A percentile compares a stretch with the other conserved stretches of the same genome.
Evolutionary conservation across 306 rosid genomes (phyloP).

Genomic region (Fragaria iinumae): DNA sequence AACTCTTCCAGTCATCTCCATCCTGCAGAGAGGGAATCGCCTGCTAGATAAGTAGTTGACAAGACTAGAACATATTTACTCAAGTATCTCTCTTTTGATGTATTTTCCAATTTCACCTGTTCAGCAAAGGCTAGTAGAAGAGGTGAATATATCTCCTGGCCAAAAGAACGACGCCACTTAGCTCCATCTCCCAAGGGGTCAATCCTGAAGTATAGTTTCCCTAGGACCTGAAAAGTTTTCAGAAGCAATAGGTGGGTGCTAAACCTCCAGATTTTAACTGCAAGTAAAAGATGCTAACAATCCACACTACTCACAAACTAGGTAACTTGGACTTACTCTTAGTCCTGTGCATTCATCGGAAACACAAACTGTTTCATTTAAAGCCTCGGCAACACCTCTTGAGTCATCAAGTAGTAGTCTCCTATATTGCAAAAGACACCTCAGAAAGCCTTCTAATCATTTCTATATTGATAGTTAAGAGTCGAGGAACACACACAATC

Average conservation of each 20-base stretch:
- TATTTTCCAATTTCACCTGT: slow-evolving; percentile 38
- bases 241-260: slow-evolving; percentile 17
- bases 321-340: slow-evolving; percentile 49
- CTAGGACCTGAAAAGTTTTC: slow-evolving; percentile 56
- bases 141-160: slow-evolving; percentile 91
- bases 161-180: slow-evolving; percentile 92
- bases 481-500: not conserved
- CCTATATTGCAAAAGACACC: slow-evolving; percentile 41
- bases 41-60: not conserved
- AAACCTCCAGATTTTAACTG: not conserved
- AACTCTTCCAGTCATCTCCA: slow-evolving; percentile 41
- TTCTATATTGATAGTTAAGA: not conserved
- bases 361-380: slow-evolving; percentile 82
- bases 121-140: slow-evolving; percentile 82
- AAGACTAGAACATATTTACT: slow-evolving; percentile 6
- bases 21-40: slow-evolving; percentile 36
- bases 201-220: slow-evolving; percentile 75
- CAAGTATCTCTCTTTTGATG: not conserved
- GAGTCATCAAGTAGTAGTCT: slow-evolving; percentile 74
- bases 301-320: not conserved
- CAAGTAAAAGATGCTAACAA: slow-evolving; percentile 1
- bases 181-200: slow-evolving; percentile 84
- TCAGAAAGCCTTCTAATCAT: slow-evolving; percentile 3
- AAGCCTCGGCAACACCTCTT: slow-evolving; percentile 84
- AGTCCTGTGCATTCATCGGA: slow-evolving; percentile 62